Evolutionary conservation across 768 basidiomycete species (phyloP).

Genomic region (button mushroom (Agaricus bisporus)): DNA sequence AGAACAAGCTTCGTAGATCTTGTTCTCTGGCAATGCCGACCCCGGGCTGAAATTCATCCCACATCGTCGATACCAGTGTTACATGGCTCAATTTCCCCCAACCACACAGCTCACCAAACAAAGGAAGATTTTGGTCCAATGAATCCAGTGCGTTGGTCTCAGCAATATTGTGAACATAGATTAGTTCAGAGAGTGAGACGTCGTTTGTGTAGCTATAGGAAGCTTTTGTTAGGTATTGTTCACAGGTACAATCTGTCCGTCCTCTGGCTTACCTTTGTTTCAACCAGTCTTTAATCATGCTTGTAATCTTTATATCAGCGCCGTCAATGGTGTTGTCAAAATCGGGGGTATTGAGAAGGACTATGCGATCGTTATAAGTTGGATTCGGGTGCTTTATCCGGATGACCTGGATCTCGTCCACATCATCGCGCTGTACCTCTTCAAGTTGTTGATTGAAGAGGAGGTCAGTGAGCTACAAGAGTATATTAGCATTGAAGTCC

Average conservation of each 20-base stretch:
- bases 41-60: constrained; percentile 21
- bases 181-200: no score
- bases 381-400: constrained; percentile 15
- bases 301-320: constrained; percentile 28
- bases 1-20: constrained; percentile 16
- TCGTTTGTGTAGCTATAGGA: no score
- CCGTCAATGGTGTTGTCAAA: constrained; percentile 25
- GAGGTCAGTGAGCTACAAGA: constrained; percentile 18
- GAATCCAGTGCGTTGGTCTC: no score
- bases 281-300: constrained; percentile 28
- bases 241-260: not conserved
- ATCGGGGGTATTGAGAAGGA: constrained; percentile 30
- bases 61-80: constrained; percentile 32
- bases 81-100: constrained; percentile 22
- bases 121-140: constrained; percentile 18
- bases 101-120: constrained; percentile 24
- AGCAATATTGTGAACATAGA: no score
- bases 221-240: no score
- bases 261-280: constrained; percentile 12
- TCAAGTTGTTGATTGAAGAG: not conserved
- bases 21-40: constrained; percentile 20
- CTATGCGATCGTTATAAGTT: constrained; percentile 14
- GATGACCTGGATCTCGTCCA: constrained; percentile 21
- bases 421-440: constrained; percentile 2
- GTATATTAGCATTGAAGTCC: no score